Conservation (phyloP, 2,329 filamentous ascomycete species). For the Ophiostoma pallidulum region DNA sequence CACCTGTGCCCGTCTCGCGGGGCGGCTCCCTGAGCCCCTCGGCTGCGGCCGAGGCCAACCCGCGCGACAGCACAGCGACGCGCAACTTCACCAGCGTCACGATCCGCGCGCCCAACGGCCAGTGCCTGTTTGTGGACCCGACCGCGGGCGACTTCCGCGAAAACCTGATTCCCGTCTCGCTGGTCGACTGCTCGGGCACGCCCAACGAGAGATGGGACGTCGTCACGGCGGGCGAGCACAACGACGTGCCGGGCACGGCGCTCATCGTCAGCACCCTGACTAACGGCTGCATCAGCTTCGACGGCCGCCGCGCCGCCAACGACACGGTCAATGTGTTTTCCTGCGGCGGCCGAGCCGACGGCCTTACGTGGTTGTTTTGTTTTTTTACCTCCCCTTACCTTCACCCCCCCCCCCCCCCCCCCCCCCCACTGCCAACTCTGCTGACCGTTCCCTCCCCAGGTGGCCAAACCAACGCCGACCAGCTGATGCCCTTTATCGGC, state of each 20-base stretch:
- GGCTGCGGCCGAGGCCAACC: conserved; percentile 39
- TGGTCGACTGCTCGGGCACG: conserved; percentile 35
- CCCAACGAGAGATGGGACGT: conserved; percentile 42
- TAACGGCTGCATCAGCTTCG: conserved; percentile 43
- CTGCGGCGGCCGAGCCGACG: conserved; percentile 42
- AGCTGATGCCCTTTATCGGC: conserved; percentile 39
- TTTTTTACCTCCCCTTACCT: no score
- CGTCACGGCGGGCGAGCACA: conserved; percentile 40
- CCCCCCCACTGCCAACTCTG: neutral
- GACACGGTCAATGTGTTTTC: conserved; percentile 43
- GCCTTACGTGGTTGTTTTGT: conserved; percentile 33
- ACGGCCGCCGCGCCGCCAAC: conserved; percentile 31
- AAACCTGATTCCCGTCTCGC: conserved; percentile 41
- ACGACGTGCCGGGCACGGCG: conserved; percentile 33
- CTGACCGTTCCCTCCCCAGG: conserved; percentile 22
- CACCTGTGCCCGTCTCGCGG: conserved; percentile 38
- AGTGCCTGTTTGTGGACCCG: conserved; percentile 42
- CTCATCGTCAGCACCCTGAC: conserved; percentile 41
- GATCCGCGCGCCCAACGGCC: conserved; percentile 38
- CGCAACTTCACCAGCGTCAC: conserved; percentile 35
- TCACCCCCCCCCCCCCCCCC: neutral
- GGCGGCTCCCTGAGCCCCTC: conserved; percentile 40
- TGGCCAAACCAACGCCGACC: conserved; percentile 37
- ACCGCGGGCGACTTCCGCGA: conserved; percentile 44
- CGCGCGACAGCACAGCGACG: conserved; percentile 37